phyloP scores from a whole-genome alignment of 2,329 filamentous ascomycete genomes.

The Epichloe coenophiala region DNA sequence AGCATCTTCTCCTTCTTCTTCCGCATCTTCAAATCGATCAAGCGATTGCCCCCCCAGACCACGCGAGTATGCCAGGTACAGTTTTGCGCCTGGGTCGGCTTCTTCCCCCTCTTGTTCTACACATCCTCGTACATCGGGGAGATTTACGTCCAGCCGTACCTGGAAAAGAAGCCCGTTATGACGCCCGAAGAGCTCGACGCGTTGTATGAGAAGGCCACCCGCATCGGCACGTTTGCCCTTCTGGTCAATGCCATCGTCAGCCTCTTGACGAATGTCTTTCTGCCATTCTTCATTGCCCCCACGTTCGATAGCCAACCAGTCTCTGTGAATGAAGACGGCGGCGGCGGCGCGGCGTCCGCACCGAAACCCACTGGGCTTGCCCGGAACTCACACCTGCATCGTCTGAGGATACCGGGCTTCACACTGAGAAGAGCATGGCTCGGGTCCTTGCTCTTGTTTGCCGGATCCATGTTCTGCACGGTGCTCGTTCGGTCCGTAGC shows the following conservation, averaged over 20 bases:
- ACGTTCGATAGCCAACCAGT: constrained; percentile 47
- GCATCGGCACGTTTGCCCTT: constrained; percentile 78
- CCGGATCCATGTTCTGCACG: constrained; percentile 68
- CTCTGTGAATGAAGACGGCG: neutral
- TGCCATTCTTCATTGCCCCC: constrained; percentile 76
- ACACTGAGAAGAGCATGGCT: constrained; percentile 86
- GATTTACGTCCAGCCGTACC: constrained; percentile 75
- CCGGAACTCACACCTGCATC: constrained; percentile 35
- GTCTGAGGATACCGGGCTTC: constrained; percentile 64
- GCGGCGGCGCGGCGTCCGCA: neutral
- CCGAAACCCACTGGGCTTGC: neutral
- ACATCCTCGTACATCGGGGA: constrained; percentile 88
- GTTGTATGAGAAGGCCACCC: constrained; percentile 73
- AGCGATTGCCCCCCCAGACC: constrained; percentile 68
- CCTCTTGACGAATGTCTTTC: constrained; percentile 64
- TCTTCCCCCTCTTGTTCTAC: constrained; percentile 94
- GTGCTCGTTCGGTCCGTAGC: constrained; percentile 61
- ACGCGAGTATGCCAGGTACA: constrained; percentile 70
- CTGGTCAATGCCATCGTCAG: constrained; percentile 81
- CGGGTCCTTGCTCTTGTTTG: constrained; percentile 71
- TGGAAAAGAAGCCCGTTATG: constrained; percentile 66
- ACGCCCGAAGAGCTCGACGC: constrained; percentile 60
- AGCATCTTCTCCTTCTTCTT: constrained; percentile 70
- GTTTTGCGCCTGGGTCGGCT: constrained; percentile 84
- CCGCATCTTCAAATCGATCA: constrained; percentile 63